Evolutionary conservation across 306 rosid species (phyloP), one percentile per base, ranked within the genome.

Genomic region (Bauhinia variegata): DNA sequence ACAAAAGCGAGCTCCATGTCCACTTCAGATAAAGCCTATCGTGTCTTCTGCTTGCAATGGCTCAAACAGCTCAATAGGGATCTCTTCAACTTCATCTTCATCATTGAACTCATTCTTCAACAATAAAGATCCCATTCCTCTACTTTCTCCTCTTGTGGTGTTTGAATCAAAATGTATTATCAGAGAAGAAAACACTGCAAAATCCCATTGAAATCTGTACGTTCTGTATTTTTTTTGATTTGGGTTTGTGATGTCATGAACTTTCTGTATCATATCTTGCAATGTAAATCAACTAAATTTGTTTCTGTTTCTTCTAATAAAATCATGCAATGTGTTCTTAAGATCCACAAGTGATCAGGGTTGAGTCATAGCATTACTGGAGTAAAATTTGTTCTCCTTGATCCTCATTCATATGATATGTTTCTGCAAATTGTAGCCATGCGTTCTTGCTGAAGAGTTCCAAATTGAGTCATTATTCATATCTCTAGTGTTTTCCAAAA

Each of bases 121-220:
- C 30, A 73, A 77, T 50, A 86, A 85, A 60, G 91, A 81, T 73
- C 89, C 86, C 6, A 89, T 89, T 42, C 93, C 93, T 48, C 74
- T 89, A 0, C 83, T 87, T 44, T 87, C 91, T 54, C 89, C 96
- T 77, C 80, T 89, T 7, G 84, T 83, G 39, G 39, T 86, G 76
- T 80, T 84, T 51, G 83, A 81, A 49, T 71, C 89, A 65, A 56
- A 68, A 2, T 58, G 66, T 69, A 74, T 60, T 69, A 74, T 60
- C 53, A 74, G 69, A 75, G 74, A 67, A 53, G 86, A 71, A 42
- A 88, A 72, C 67, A 66, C 63, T 17, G 58, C 75, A 34, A 84
- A 82, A 54, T 75, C 79, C 17, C 82, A 52, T 43, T 67, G 76
- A 72, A 18, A 59, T 34, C 79, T 43, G 3, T 57, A 47, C 65